These are phyloP conservation scores for Termitomyces sp. DNA, from an alignment of 768 basidiomycete genomes.

Conservation along the genomic window DNA sequence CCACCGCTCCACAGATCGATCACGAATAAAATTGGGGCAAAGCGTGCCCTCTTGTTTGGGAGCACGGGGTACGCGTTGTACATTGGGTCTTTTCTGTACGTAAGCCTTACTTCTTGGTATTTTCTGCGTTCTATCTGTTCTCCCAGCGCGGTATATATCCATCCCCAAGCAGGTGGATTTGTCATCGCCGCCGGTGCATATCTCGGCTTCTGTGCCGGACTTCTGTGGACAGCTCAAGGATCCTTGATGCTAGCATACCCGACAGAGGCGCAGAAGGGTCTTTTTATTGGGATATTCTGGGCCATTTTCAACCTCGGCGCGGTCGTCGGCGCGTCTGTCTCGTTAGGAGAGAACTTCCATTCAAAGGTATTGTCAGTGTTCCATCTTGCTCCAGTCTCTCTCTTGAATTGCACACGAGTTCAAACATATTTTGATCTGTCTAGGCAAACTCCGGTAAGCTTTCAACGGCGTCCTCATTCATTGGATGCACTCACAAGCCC, in stretches of 20 bases:
- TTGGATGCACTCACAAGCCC: background rate
- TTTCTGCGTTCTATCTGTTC: background rate
- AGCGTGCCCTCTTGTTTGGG: constrained; percentile 68
- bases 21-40: constrained; percentile 78
- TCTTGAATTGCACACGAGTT: background rate
- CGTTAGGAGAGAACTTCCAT: constrained; percentile 65
- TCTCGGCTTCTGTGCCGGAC: constrained; percentile 64
- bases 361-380: constrained; percentile 39
- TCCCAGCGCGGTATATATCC: constrained; percentile 62
- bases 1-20: constrained; percentile 43
- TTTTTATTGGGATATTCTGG: constrained; percentile 80
- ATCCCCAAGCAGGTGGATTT: constrained; percentile 53
- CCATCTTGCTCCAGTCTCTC: constrained; percentile 12
- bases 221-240: constrained; percentile 86
- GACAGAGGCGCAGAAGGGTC: constrained; percentile 73
- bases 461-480: background rate
- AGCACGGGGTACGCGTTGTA: constrained; percentile 74
- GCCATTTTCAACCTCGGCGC: constrained; percentile 78
- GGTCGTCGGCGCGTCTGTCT: constrained; percentile 73
- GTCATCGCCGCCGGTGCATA: constrained; percentile 68
- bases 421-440: background rate
- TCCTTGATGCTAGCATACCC: constrained; percentile 82
- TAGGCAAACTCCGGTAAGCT: constrained; percentile 37
- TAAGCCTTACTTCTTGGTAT: background rate
- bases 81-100: constrained; percentile 69